A percentile compares a stretch with the other conserved stretches of the same genome.
phyloP scores from a whole-genome alignment of 148 eudicot genomes.

The Arctostaphylos glauca region DNA sequence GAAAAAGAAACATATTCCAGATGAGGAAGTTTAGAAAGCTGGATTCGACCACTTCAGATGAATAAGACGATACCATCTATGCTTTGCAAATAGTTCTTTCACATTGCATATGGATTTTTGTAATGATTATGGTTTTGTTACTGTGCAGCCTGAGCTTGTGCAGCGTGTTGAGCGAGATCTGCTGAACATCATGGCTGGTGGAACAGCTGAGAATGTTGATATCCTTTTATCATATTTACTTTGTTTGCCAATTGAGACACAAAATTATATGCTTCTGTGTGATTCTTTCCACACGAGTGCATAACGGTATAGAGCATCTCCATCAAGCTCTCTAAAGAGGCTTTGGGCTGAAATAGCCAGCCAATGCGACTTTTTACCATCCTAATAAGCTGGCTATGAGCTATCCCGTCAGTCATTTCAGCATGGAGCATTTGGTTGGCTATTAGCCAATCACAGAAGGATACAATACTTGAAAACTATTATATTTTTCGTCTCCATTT shows the following conservation, averaged over 20 bases:
- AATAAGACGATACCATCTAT: neutral
- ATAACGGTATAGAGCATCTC: neutral
- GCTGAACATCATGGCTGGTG: slow-evolving; percentile 79
- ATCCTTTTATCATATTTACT: slow-evolving; percentile 43
- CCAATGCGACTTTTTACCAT: neutral
- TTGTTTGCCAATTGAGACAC: neutral
- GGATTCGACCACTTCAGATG: neutral
- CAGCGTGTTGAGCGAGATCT: slow-evolving; percentile 81
- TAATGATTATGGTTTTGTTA: slow-evolving; percentile 4
- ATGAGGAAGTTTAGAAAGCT: neutral
- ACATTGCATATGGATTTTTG: neutral
- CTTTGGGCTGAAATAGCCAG: neutral
- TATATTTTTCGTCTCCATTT: neutral
- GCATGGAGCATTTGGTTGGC: neutral
- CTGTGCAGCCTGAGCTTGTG: slow-evolving; percentile 91
- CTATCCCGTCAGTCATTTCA: neutral
- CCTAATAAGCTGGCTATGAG: neutral
- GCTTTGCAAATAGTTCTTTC: neutral
- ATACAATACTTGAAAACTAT: neutral
- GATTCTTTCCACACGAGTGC: neutral
- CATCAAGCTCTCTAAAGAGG: neutral
- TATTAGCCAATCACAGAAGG: neutral
- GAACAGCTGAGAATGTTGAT: slow-evolving; percentile 64
- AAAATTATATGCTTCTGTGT: neutral
- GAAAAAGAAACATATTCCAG: neutral